A percentile compares a stretch with the other conserved stretches of the same genome.
Conservation (phyloP, 345 rosid species). For the Punica granatum region DNA sequence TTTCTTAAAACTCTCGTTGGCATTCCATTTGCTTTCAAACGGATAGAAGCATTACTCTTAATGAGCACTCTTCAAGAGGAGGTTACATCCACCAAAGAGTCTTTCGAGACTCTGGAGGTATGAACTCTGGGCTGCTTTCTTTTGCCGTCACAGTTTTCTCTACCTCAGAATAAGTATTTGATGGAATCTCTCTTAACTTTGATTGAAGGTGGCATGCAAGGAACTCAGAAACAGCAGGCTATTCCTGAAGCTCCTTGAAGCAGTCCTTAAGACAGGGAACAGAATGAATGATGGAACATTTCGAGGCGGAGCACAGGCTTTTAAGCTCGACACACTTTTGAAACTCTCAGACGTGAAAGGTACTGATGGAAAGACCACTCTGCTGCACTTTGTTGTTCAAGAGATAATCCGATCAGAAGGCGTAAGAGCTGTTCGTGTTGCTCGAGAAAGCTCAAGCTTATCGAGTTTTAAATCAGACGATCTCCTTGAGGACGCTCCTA, state of each 20-base stretch:
- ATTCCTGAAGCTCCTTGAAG: slow-evolving; percentile 94
- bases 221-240: slow-evolving; percentile 75
- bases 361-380: slow-evolving; percentile 90
- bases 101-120: slow-evolving; percentile 81
- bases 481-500: slow-evolving; percentile 49
- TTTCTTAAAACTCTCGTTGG: slow-evolving; percentile 76
- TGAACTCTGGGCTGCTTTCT: neutral
- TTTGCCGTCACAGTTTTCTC: neutral
- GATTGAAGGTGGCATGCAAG: slow-evolving; percentile 70
- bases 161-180: neutral
- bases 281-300: slow-evolving; percentile 98
- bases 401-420: slow-evolving; percentile 95
- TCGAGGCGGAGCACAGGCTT: slow-evolving; percentile 96
- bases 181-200: neutral
- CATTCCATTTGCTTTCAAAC: slow-evolving; percentile 83
- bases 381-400: slow-evolving; percentile 91
- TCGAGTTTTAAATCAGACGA: slow-evolving; percentile 68
- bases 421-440: slow-evolving; percentile 67
- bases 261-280: slow-evolving; percentile 98
- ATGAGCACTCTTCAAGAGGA: slow-evolving; percentile 89
- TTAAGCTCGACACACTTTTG: slow-evolving; percentile 94
- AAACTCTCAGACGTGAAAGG: slow-evolving; percentile 95
- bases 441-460: slow-evolving; percentile 60
- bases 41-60: slow-evolving; percentile 78
- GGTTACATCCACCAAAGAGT: slow-evolving; percentile 49